Percentiles rank a stretch among this genome's conserved stretches.
Conservation (phyloP, 1,284 basidiomycete species). For the Phlebopus sp. region DNA sequence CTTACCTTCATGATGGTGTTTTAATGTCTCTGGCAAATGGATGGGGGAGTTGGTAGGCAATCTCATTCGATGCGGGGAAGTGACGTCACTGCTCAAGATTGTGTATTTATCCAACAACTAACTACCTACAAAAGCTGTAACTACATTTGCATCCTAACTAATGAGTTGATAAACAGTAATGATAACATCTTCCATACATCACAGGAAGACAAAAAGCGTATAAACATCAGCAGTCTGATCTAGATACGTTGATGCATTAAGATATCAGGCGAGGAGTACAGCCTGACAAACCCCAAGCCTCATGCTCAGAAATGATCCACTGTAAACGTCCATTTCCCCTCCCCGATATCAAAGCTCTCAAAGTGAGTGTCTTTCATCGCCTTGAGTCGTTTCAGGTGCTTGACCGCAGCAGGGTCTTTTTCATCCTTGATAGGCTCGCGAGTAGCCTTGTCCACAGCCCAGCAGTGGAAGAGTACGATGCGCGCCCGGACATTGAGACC, state of each 20-base stretch:
- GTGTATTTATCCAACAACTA: background rate
- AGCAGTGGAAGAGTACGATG: slow-evolving; percentile 82
- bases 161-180: too few relatives aligned
- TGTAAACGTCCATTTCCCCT: slow-evolving; percentile 90
- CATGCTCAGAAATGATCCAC: slow-evolving; percentile 83
- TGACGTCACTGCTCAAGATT: background rate
- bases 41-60: too few relatives aligned
- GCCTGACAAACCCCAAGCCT: background rate
- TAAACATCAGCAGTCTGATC: too few relatives aligned
- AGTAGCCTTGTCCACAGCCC: slow-evolving; percentile 89
- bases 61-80: too few relatives aligned
- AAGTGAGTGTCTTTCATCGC: slow-evolving; percentile 86
- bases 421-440: slow-evolving; percentile 88
- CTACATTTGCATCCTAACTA: background rate
- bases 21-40: too few relatives aligned
- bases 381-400: slow-evolving; percentile 83
- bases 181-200: too few relatives aligned
- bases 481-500: slow-evolving; percentile 89
- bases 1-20: slow-evolving; percentile 23
- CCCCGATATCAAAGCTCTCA: slow-evolving; percentile 74
- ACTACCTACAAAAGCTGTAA: slow-evolving; percentile 5
- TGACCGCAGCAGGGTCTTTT: slow-evolving; percentile 66
- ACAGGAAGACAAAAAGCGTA: too few relatives aligned
- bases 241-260: background rate
- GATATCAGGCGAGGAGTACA: background rate